Conservation (phyloP, 495 filamentous ascomycete genomes). For the Parathielavia appendiculata region DNA sequence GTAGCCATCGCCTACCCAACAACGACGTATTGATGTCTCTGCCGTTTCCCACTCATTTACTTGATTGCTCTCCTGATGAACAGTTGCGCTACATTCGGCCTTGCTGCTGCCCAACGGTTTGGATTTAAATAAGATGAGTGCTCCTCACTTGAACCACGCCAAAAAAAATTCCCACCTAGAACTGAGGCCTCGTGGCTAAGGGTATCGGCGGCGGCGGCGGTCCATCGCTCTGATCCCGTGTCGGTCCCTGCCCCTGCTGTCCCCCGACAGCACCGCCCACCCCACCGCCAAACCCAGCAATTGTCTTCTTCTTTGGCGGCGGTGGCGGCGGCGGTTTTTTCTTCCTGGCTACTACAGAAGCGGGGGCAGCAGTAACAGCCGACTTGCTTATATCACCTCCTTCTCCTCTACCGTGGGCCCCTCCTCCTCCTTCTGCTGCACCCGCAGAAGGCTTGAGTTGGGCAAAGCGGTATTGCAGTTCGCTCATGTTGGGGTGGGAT, state of each 20-base stretch:
- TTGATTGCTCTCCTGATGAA: background rate
- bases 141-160: too few species aligned
- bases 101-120: too few species aligned
- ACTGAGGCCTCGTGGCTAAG: constrained; percentile 38
- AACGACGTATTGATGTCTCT: background rate
- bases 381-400: background rate
- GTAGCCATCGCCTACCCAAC: background rate
- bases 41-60: background rate
- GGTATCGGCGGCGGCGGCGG: constrained; percentile 47
- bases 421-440: constrained; percentile 23
- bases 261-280: background rate
- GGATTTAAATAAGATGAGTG: too few species aligned
- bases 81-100: too few species aligned
- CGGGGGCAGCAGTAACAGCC: constrained; percentile 16
- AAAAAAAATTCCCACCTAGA: constrained; percentile 17
- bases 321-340: constrained; percentile 69
- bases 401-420: constrained; percentile 27
- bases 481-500: constrained; percentile 37
- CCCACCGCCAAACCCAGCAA: constrained; percentile 1
- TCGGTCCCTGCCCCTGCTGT: constrained; percentile 29
- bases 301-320: constrained; percentile 44
- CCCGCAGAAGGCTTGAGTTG: constrained; percentile 38
- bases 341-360: constrained; percentile 28
- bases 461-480: constrained; percentile 65
- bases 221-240: constrained; percentile 14